These are phyloP conservation scores for Glycine soja DNA, from an alignment of 306 rosid genomes.

Conservation along the genomic window DNA sequence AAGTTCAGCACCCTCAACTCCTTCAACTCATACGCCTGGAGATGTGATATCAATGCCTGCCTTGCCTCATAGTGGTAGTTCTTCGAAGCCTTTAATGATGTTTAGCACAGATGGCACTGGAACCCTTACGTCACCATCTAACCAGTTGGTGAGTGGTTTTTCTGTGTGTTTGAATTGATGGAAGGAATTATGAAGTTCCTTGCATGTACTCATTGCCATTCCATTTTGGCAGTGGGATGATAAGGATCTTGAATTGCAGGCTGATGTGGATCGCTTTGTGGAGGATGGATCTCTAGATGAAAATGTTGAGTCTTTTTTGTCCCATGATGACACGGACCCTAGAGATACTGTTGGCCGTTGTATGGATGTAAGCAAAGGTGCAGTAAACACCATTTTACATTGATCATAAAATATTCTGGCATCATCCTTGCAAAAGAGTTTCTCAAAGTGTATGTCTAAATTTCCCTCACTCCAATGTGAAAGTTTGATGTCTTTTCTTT, in stretches of 20 bases:
- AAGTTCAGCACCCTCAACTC: constrained; percentile 98
- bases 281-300: constrained; percentile 98
- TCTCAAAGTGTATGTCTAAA: constrained; percentile 38
- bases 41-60: constrained; percentile 98
- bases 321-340: constrained; percentile 95
- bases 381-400: constrained; percentile 50
- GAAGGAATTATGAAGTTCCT: constrained; percentile 67
- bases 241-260: constrained; percentile 99
- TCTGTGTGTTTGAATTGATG: constrained; percentile 43
- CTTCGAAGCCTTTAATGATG: constrained; percentile 91
- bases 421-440: constrained; percentile 44
- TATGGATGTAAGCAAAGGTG: constrained; percentile 99
- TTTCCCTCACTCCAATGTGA: constrained; percentile 33
- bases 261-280: constrained; percentile 95
- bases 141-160: constrained; percentile 85
- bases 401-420: constrained; percentile 42
- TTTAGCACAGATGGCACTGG: constrained; percentile 83
- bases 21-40: constrained; percentile 98
- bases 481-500: constrained; percentile 1
- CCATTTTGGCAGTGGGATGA: constrained; percentile 99
- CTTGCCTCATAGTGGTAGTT: constrained; percentile 81
- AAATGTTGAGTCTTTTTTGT: constrained; percentile 96
- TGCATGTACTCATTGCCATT: constrained; percentile 84
- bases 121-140: constrained; percentile 90
- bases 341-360: constrained; percentile 92